phyloP scores from a whole-genome alignment of 305 asterid species.

The Fraxinus ornus region DNA sequence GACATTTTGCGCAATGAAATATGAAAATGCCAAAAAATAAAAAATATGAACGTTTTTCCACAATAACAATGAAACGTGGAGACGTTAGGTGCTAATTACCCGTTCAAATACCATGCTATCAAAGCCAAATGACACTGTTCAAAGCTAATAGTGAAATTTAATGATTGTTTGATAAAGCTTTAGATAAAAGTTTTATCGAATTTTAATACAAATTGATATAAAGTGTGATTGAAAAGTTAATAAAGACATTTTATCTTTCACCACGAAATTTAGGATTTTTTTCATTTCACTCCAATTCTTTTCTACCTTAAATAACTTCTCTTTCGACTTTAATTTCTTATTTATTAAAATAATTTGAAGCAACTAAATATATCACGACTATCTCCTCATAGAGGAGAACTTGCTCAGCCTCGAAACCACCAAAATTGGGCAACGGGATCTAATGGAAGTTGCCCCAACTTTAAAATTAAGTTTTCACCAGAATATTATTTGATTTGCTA shows the following conservation, averaged over 20 bases:
- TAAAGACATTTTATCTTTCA: too few relatives aligned
- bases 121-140: not conserved
- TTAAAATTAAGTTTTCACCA: not conserved
- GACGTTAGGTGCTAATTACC: too few relatives aligned
- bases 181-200: not conserved
- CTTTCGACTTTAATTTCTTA: not conserved
- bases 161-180: not conserved
- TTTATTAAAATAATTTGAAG: not conserved
- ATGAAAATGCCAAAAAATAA: too few relatives aligned
- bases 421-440: not conserved
- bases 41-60: too few relatives aligned
- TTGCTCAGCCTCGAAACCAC: not conserved
- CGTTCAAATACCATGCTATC: not conserved
- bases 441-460: not conserved
- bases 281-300: not conserved
- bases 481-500: not conserved
- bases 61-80: too few relatives aligned
- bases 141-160: not conserved
- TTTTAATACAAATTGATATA: not conserved
- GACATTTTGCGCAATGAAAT: too few relatives aligned
- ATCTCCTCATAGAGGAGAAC: not conserved
- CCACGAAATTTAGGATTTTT: not conserved
- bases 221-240: not conserved
- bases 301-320: not conserved
- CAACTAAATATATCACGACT: not conserved